These are phyloP conservation scores for Flaveria brownii DNA, from an alignment of 129 eudicot genomes.

Conservation along the genomic window DNA sequence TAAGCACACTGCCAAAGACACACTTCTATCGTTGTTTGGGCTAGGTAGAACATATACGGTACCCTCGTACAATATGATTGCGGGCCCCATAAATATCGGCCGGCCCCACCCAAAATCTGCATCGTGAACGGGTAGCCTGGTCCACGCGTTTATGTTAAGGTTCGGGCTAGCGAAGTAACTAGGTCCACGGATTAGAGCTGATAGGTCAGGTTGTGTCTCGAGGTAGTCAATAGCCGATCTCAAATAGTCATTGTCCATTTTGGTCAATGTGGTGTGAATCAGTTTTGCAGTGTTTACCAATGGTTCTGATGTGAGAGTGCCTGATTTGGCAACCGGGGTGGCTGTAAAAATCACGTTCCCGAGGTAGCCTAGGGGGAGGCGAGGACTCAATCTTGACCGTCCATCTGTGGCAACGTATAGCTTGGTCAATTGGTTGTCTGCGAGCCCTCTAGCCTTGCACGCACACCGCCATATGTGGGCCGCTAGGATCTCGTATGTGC, in stretches of 20 bases:
- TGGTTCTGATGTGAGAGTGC: constrained; percentile 47
- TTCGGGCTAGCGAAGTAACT: constrained; percentile 60
- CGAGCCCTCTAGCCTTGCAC: constrained; percentile 64
- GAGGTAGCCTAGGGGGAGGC: constrained; percentile 57
- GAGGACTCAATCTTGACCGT: constrained; percentile 52
- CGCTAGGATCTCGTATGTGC: constrained; percentile 55
- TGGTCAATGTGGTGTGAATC: constrained; percentile 45
- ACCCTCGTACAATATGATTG: constrained; percentile 56
- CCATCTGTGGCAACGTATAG: constrained; percentile 63
- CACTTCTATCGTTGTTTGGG: constrained; percentile 49
- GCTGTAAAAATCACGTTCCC: constrained; percentile 71
- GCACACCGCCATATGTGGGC: constrained; percentile 72
- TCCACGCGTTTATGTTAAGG: constrained; percentile 60
- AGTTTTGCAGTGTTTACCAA: constrained; percentile 39
- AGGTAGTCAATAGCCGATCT: constrained; percentile 66
- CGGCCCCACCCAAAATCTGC: constrained; percentile 80
- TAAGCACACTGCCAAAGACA: constrained; percentile 51
- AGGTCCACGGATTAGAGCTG: constrained; percentile 55
- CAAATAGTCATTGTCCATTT: constrained; percentile 57
- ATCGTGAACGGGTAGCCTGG: constrained; percentile 53
- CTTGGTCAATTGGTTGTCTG: constrained; percentile 49
- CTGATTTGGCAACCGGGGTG: constrained; percentile 44
- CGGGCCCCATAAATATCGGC: constrained; percentile 65
- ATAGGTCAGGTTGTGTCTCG: constrained; percentile 46
- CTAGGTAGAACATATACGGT: constrained; percentile 48